Conservation (phyloP, 2,329 filamentous ascomycete species). For the Helotiales sp. region DNA sequence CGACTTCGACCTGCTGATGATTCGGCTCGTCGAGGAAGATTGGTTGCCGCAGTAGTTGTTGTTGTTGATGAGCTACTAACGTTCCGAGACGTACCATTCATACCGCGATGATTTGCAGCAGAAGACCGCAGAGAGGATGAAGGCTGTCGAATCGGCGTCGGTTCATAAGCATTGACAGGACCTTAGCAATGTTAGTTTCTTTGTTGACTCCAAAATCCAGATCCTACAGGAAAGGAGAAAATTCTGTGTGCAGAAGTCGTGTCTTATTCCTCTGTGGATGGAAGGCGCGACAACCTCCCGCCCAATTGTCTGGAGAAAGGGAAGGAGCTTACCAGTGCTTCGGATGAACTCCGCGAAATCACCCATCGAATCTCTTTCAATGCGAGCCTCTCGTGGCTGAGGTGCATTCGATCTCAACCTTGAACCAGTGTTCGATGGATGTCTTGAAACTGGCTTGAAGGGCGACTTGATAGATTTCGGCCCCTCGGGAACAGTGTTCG, state of each 20-base stretch:
- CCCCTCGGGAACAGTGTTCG: conserved; percentile 20
- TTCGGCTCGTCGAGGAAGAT: conserved; percentile 28
- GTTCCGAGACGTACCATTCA: conserved; percentile 32
- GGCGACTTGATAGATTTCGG: conserved; percentile 16
- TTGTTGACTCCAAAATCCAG: too few relatives aligned
- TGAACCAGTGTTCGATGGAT: conserved; percentile 21
- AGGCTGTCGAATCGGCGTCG: conserved; percentile 9
- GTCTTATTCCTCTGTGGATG: too few relatives aligned
- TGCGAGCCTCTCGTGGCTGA: conserved; percentile 69
- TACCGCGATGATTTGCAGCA: conserved; percentile 32
- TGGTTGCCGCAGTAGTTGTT: conserved; percentile 15
- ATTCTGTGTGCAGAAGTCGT: not conserved
- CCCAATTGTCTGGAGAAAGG: too few relatives aligned
- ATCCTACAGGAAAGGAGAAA: not conserved
- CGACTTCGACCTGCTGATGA: conserved; percentile 48
- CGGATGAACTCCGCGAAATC: conserved; percentile 92
- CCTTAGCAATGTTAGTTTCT: conserved; percentile 42
- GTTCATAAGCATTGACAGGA: conserved; percentile 49
- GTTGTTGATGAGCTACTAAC: conserved; percentile 23
- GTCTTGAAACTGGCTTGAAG: conserved; percentile 14
- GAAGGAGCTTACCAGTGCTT: conserved; percentile 53
- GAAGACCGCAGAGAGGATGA: too few relatives aligned
- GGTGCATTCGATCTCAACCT: conserved; percentile 26
- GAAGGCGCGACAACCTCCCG: too few relatives aligned
- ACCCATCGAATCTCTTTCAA: conserved; percentile 68